Evolutionary conservation across 192 early-diverging fungal species (phyloP), one percentile per base, ranked within the genome.

Genomic region (Oehlia diaphana): DNA sequence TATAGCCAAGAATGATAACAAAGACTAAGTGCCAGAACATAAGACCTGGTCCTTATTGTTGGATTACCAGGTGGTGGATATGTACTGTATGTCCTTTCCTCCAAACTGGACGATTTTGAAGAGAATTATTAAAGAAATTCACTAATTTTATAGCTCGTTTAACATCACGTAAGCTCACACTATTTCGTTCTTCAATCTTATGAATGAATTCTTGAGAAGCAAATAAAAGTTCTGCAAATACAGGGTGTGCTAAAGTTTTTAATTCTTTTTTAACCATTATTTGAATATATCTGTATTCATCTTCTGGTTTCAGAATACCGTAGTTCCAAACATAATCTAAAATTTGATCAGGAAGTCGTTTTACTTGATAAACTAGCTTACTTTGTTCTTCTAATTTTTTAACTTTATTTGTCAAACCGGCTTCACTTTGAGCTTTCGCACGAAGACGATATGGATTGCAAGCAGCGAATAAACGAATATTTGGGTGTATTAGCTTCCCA

Each of bases 111-210:
- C 53, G 53, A 58, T 58, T 21, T 5, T 58, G 16, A 58, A 58
- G 53, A 19, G 53, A 58, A 58, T 58, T 19, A 58, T 16, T 3
- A 58, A 58, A 58, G 53, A 58, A 58, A 21, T 19, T 58, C 14
- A 58, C 14, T 4, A 58, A 58, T 23, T 8, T 64, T 19, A 78
- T 64, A n/a, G 77, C 63, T 66, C 77, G 31, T n/a, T 71, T 78
- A 13, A 78, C 67, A 35, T 78, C 77, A 35, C 77, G 77, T 19
- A 78, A 53, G 67, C 77, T 78, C 12, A 78, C 77, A 50, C 69
- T 78, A 35, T 67, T 23, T 8, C 14, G 10, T 42, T 58, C 77
- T 13, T 78, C 77, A 19, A 72, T 35, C 16, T 74, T 23, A 0
- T 66, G 77, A 44, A 78, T 78, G 8, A 72, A 78, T 71, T 44